Base-by-base conservation (phyloP, 176 grass and related monocot genomes). In the Areca catechu region DNA sequence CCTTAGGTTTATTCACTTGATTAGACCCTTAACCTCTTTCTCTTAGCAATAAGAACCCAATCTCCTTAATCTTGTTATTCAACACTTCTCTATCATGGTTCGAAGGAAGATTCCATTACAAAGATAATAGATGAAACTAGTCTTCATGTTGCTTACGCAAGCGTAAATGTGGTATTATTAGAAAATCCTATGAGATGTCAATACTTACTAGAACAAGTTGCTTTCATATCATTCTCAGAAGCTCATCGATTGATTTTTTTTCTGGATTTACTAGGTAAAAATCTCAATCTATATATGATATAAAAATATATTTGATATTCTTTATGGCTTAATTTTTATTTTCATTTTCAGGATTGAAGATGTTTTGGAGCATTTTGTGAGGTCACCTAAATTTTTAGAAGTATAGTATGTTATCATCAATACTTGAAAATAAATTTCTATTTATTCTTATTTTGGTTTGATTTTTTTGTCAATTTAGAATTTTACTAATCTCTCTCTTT, bases 71-170 rank as follows among this genome's bases (percentile, higher is more conserved):
- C 34, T 14, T 43, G 12, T 2, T 10, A 14, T 29, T 60, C 22
- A 60, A 29, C 9, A 22, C 19, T n/a, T 60, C 16, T 7, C 27
- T 17, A 34, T 24, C 15, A 60, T 60, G 57, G 57, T 22, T 27
- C 57, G 25, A 60, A 28, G 16, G 28, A 60, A 30, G 24, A 16
- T 60, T 29, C 25, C 24, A 34, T 60, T 18, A 7, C 2, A 19
- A 60, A 30, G 25, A 60, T 60, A 9, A 17, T n/a, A 17, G 57
- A 60, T 2, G 5, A 17, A 16, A 1, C 57, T 60, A 34, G 57
- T 22, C 57, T 60, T 34, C 57, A 60, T 24, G 18, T 60, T 60
- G 34, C 57, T 18, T 60, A 60, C 25, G 30, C 57, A 60, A 60
- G 25, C 25, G 57, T 34, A 60, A 60, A n/a, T 17, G 1, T 34